Evolutionary conservation across 495 filamentous ascomycete genomes (phyloP), one percentile per base, ranked within the genome.

Genomic region (Hypoxylon perforatum): DNA sequence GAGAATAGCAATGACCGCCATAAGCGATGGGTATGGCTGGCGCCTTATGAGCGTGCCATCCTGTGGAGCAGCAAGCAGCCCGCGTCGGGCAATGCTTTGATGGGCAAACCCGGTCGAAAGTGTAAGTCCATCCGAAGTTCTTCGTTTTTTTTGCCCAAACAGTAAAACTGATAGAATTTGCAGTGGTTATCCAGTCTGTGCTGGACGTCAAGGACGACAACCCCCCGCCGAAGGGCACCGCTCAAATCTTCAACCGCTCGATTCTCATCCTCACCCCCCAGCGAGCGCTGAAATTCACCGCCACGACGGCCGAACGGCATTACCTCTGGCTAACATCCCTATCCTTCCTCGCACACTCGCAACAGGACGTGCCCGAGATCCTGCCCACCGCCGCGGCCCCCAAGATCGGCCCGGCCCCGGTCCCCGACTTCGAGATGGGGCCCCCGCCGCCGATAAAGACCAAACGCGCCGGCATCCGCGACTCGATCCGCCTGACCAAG

Each of bases 11-110:
- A 82, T 51, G 88, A 89, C 52, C 76, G 96, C 38, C 95, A 99
- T 68, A 97, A 95, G 78, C 86, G 95, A 78, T 99, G 95, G 95
- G 96, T 99, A 14, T 99, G 95, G 95, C 84, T 99, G 30, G 94
- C 93, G 11, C 95, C 95, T 14, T 97, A 97, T 72, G 95, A 99
- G 77, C 86, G 93, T 38, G 88, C 93, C 9, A 93, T 99, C 48
- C 92, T 99, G 79, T 99, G 95, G 95, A 97, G 94, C 76, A 96
- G 90, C 85, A 97, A 97, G 83, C 96, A 98, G 77, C 95, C 95
- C 18, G 91, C 89, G 18, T 91, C 89, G 66, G 92, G 91, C 25
- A 90, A 87, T 70, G 94, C 95, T 19, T 79, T 98, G 76, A 82
- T 98, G 80, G 95, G 95, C 61, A 99, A 98, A 83, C 91, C 89